These are phyloP conservation scores for Fomes fomentarius DNA, from an alignment of 1,284 basidiomycete genomes.

Conservation along the genomic window DNA sequence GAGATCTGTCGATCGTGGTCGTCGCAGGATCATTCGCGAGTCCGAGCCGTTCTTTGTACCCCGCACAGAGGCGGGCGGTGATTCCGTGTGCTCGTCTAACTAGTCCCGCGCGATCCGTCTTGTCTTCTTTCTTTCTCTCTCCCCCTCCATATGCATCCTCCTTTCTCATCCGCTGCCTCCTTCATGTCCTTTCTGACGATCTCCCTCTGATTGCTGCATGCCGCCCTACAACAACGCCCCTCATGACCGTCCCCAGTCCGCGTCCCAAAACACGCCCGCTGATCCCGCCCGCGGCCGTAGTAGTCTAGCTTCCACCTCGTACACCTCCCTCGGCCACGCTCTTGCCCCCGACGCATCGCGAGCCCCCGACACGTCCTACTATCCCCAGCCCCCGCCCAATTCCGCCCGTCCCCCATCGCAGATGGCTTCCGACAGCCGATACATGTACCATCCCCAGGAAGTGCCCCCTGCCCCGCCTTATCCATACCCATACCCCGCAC, in stretches of 20 bases:
- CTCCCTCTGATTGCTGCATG: conserved; percentile 24
- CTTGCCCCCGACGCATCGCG: conserved; percentile 27
- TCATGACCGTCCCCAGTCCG: conserved; percentile 30
- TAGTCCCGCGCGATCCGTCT: conserved; percentile 14
- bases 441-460: conserved; percentile 53
- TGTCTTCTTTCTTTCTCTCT: conserved; percentile 4
- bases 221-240: conserved; percentile 28
- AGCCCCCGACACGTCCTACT: conserved; percentile 20
- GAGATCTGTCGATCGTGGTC: conserved; percentile 22
- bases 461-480: conserved; percentile 48
- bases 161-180: conserved; percentile 1
- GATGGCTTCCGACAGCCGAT: conserved; percentile 61
- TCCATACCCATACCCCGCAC: conserved; percentile 37
- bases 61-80: conserved; percentile 16
- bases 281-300: conserved; percentile 25
- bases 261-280: conserved; percentile 29
- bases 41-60: conserved; percentile 3
- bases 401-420: conserved; percentile 22
- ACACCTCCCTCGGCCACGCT: conserved; percentile 38
- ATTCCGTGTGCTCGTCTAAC: conserved; percentile 18
- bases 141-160: conserved; percentile 6
- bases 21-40: conserved; percentile 8
- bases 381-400: conserved; percentile 7
- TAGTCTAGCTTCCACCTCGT: conserved; percentile 29
- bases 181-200: conserved; percentile 10